Conservation (phyloP, 768 basidiomycete genomes). For the Phaeolepiota aurea region DNA sequence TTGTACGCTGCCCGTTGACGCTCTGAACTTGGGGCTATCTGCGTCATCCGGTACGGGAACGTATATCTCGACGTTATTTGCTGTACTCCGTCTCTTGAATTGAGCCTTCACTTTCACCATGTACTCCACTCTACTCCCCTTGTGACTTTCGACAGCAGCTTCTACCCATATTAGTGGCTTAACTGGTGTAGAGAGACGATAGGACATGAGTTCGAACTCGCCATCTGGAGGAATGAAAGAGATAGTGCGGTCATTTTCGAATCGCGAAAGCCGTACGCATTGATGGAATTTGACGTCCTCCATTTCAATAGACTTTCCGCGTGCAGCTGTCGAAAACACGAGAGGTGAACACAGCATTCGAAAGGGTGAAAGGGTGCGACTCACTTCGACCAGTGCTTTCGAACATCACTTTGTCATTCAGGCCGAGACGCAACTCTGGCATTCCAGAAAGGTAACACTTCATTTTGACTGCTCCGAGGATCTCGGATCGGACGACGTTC, state of each 20-base stretch:
- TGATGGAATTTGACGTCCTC: conserved; percentile 99
- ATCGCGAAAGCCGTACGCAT: conserved; percentile 93
- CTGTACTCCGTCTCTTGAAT: conserved; percentile 93
- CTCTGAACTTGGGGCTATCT: conserved; percentile 94
- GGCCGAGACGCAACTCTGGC: conserved; percentile 91
- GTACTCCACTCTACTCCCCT: conserved; percentile 89
- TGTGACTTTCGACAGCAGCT: conserved; percentile 90
- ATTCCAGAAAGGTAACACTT: conserved; percentile 99
- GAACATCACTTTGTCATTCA: conserved; percentile 99
- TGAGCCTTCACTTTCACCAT: conserved; percentile 95
- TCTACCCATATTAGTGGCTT: conserved; percentile 98
- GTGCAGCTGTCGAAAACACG: conserved; percentile 46
- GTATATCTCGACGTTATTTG: conserved; percentile 97
- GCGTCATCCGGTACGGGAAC: conserved; percentile 99
- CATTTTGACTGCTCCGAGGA: conserved; percentile 99
- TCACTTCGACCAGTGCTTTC: conserved; percentile 91
- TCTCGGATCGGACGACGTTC: conserved; percentile 95
- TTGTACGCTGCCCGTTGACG: conserved; percentile 90
- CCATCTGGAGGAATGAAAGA: conserved; percentile 99
- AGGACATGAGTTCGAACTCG: conserved; percentile 98
- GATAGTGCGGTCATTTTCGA: conserved; percentile 98
- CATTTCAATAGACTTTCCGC: conserved; percentile 99
- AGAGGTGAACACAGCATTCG: neutral
- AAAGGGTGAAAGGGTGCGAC: conserved; percentile 17
- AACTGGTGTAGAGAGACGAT: conserved; percentile 92